A percentile compares a stretch with the other conserved stretches of the same genome.
Evolutionary conservation across 2,329 filamentous ascomycete genomes (phyloP).

Genomic region (Ceratocystis variospora): DNA sequence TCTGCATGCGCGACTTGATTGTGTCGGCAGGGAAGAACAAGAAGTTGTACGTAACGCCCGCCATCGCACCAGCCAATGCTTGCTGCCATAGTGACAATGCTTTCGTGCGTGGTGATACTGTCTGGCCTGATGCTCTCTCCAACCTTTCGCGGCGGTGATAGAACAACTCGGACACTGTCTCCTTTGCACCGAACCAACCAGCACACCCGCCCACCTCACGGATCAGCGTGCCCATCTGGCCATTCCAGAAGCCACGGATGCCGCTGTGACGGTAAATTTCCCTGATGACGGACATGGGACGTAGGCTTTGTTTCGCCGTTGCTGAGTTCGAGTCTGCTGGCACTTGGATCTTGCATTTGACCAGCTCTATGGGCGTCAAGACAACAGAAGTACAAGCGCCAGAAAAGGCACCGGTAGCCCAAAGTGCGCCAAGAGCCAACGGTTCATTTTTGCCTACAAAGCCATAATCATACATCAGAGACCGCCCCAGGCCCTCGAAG

Average conservation of each 20-base stretch:
- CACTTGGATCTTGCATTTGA: conserved; percentile 97
- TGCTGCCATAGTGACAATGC: conserved; percentile 73
- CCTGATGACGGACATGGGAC: conserved; percentile 56
- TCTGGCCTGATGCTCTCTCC: conserved; percentile 30
- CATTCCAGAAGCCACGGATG: conserved; percentile 80
- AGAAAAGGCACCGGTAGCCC: conserved; percentile 69
- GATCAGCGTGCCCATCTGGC: conserved; percentile 83
- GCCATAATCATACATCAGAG: conserved; percentile 43
- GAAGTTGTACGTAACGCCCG: conserved; percentile 92
- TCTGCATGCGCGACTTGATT: conserved; percentile 95
- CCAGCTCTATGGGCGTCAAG: conserved; percentile 86
- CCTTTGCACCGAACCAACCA: conserved; percentile 89
- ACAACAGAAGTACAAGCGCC: conserved; percentile 82
- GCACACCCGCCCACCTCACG: conserved; percentile 86
- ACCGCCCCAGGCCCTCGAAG: conserved; percentile 65
- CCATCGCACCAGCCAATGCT: conserved; percentile 71
- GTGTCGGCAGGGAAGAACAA: conserved; percentile 95
- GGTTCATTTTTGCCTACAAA: conserved; percentile 39
- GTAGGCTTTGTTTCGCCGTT: conserved; percentile 33
- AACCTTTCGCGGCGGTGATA: conserved; percentile 40
- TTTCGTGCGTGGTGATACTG: conserved; percentile 43
- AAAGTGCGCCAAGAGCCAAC: conserved; percentile 61
- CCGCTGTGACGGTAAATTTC: conserved; percentile 75
- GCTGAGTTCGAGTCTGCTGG: conserved; percentile 29
- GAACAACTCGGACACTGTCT: conserved; percentile 61